These are phyloP conservation scores for Neurospora sp. DNA, from an alignment of 495 filamentous ascomycete species.

Conservation along the genomic window DNA sequence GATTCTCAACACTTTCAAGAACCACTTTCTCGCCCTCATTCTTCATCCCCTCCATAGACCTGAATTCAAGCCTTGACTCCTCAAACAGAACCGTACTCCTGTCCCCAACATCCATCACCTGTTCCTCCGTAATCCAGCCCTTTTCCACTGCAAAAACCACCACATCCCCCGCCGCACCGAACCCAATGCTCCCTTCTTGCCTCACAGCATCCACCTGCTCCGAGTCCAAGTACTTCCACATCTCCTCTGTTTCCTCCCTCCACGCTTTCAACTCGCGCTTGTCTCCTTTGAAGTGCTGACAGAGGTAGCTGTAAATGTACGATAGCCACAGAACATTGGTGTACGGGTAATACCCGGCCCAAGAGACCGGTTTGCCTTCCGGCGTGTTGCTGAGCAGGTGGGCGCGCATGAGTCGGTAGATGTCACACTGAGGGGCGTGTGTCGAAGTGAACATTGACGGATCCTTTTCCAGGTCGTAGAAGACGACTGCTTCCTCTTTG, in stretches of 20 bases:
- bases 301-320: constrained; percentile 37
- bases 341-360: constrained; percentile 33
- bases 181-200: background rate
- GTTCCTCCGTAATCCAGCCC: constrained; percentile 35
- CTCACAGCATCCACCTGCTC: background rate
- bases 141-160: constrained; percentile 33
- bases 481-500: constrained; percentile 17
- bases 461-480: constrained; percentile 43
- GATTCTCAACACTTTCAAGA: background rate
- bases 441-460: constrained; percentile 40
- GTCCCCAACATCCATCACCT: constrained; percentile 24
- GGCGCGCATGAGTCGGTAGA: constrained; percentile 44
- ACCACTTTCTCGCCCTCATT: background rate
- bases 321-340: constrained; percentile 46
- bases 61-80: background rate
- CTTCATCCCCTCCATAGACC: background rate
- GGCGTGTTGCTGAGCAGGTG: constrained; percentile 33
- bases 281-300: constrained; percentile 23
- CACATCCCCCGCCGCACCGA: constrained; percentile 24
- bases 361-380: constrained; percentile 26
- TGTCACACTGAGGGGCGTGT: constrained; percentile 34
- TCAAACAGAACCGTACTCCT: background rate
- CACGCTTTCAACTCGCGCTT: constrained; percentile 26
- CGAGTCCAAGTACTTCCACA: constrained; percentile 20
- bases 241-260: constrained; percentile 26